phyloP scores from a whole-genome alignment of 1,284 basidiomycete genomes.

The Amylostereum areolatum region DNA sequence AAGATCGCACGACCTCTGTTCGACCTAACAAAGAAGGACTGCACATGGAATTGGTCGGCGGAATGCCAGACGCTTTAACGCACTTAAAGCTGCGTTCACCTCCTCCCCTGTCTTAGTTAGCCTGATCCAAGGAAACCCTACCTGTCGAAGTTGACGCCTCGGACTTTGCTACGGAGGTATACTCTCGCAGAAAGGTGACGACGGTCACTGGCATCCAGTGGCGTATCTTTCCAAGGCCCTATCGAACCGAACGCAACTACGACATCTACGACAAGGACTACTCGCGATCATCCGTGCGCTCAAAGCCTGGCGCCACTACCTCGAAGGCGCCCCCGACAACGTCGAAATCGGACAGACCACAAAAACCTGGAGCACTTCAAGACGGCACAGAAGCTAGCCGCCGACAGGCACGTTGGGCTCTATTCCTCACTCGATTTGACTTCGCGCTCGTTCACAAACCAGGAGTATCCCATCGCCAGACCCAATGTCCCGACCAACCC shows the following conservation, averaged over 20 bases:
- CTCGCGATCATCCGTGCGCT: conserved; percentile 33
- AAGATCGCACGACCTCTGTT: conserved; percentile 22
- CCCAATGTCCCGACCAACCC: too few relatives aligned
- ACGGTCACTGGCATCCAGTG: conserved; percentile 17
- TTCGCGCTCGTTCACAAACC: too few relatives aligned
- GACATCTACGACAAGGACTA: too few relatives aligned
- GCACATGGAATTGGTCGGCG: conserved; percentile 11
- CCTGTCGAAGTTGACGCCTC: conserved; percentile 13
- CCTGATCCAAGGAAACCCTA: conserved; percentile 1
- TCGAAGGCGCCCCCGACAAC: conserved; percentile 20
- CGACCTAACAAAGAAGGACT: conserved; percentile 14
- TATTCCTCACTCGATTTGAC: too few relatives aligned
- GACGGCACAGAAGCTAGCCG: too few relatives aligned
- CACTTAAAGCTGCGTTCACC: conserved; percentile 18
- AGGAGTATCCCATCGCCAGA: too few relatives aligned
- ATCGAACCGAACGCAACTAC: too few relatives aligned
- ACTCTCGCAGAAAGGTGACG: conserved; percentile 11
- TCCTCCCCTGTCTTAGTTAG: conserved; percentile 11
- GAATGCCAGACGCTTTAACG: conserved; percentile 15
- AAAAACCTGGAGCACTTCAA: too few relatives aligned
- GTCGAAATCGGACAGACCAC: too few relatives aligned
- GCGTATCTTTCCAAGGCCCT: conserved; percentile 23
- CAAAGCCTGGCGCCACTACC: conserved; percentile 32
- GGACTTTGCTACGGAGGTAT: conserved; percentile 12
- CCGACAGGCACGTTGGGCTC: too few relatives aligned